Percentiles rank a stretch among this genome's conserved stretches.
phyloP scores from a whole-genome alignment of 306 rosid species.

The Gastrolobium villosum region DNA sequence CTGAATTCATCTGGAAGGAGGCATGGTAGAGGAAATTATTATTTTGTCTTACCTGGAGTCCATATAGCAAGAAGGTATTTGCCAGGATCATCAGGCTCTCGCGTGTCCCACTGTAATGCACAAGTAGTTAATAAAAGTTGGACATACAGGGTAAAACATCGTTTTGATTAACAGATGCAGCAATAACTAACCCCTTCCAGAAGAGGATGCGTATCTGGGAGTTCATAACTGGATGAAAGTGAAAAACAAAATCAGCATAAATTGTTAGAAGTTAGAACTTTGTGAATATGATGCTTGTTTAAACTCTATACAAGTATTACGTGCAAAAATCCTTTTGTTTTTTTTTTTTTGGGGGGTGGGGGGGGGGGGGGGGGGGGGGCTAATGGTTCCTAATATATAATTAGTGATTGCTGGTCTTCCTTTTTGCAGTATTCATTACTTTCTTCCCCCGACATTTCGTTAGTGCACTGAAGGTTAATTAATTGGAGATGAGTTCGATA shows the following conservation, averaged over 20 bases:
- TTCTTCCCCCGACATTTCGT: neutral
- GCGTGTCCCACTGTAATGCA: slow-evolving; percentile 73
- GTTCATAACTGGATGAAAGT: slow-evolving; percentile 85
- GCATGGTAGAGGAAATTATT: slow-evolving; percentile 1
- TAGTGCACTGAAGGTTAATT: slow-evolving; percentile 37
- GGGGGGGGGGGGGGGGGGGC: slow-evolving; percentile 6
- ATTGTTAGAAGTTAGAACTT: slow-evolving; percentile 34
- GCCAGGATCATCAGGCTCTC: slow-evolving; percentile 97
- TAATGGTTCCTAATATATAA: slow-evolving; percentile 41
- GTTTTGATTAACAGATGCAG: slow-evolving; percentile 26
- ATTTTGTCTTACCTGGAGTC: slow-evolving; percentile 86
- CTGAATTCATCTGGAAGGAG: slow-evolving; percentile 33
- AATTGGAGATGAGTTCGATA: slow-evolving; percentile 40
- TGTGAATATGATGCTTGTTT: slow-evolving; percentile 26
- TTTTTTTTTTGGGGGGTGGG: neutral
- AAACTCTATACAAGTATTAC: slow-evolving; percentile 8
- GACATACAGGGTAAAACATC: slow-evolving; percentile 23
- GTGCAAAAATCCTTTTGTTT: neutral
- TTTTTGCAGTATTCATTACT: neutral
- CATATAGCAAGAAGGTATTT: slow-evolving; percentile 95
- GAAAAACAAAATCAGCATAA: slow-evolving; percentile 54
- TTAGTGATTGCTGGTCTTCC: slow-evolving; percentile 3
- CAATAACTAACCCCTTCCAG: slow-evolving; percentile 76
- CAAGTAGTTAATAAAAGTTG: slow-evolving; percentile 38
- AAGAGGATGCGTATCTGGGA: slow-evolving; percentile 96